Evolutionary conservation across 441 rosid genomes (phyloP), one percentile per base, ranked within the genome.

Genomic region (Gossypium aridum): DNA sequence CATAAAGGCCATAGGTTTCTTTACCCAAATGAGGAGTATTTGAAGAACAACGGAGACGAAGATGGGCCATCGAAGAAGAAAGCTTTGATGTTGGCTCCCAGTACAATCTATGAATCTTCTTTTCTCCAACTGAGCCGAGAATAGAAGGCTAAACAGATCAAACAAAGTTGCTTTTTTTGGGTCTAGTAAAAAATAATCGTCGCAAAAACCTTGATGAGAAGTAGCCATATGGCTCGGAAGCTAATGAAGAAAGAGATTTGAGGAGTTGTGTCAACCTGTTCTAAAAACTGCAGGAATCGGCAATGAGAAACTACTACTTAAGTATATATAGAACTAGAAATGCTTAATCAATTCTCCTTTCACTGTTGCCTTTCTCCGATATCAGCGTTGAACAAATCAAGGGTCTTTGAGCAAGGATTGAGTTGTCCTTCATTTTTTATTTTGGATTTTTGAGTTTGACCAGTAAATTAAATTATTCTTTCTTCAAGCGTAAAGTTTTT

Each of bases 51-150:
- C 74, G 16, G 98, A 90, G 72, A 87, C 75, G 87, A 91, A 90
- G 57, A 91, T 87, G 71, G 88, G 54, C 97, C 98, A 93, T 68
- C 98, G 83, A 14, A 75, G 74, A 13, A 76, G 62, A 49, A 90
- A 89, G 68, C 77, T 74, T 9, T 10, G 12, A 0, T 4, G 14
- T 67, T 65, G 34, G n/a, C 67, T 25, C 43, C 26, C 76, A n/a
- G 85, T 54, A 79, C 82, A 80, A 13, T 87, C 71, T 0, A 87
- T 75, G 80, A 87, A 89, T 12, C 70, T 71, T 78, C 82, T 83
- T 3, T 77, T 16, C 14, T 28, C 51, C 55, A 84, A 60, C 19
- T 85, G 82, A 2, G 88, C 63, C 2, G 85, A 85, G 54, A 82
- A 77, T 53, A 90, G 79, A 51, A 92, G 83, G 45, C 39, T 67